Evolutionary conservation across 345 rosid species (phyloP), one percentile per base, ranked within the genome.

Genomic region (Toxicodendron radicans): DNA sequence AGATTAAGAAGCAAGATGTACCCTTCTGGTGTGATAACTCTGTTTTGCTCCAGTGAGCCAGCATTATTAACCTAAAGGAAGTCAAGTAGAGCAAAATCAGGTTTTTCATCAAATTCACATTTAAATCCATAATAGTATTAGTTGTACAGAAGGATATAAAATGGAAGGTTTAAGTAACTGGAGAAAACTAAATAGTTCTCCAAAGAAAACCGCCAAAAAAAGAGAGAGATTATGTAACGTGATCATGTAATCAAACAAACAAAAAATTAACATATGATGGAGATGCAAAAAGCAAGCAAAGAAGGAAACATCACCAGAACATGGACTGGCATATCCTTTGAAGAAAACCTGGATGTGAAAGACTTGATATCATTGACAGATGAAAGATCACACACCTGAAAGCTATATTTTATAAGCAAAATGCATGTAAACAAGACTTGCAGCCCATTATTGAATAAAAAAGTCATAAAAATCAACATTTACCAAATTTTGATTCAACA

Each of bases 301-400:
- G 23, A 66, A 70, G 58, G 38, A 58, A 51, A 23, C n/a, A 69
- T 80, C 79, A 91, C 97, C 92, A 95, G 78, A 30, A 92, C 91
- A 84, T 95, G 92, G 80, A 95, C 79, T 0, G 93, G 99, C 63
- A 83, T 70, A 77, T 89, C 84, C 85, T 85, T 91, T 45, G 89
- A 79, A 78, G 90, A 93, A 76, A 95, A 90, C 76, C 83, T 90
- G 65, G 93, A 81, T 56, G 92, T 86, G 76, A 95, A 91, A 13
- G 95, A 89, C 87, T 91, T 92, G 78, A 95, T 78, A 24, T 88
- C 95, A 1, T 80, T 82, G 71, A 89, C 77, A 45, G 94, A 95
- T 21, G 95, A 92, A 79, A 95, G 89, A 84, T 95, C 97, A 73
- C 95, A 94, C 14, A 94, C 85, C 98, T 92, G 88, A 81, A 84